Percentiles rank a stretch among this genome's conserved stretches.
phyloP scores from a whole-genome alignment of 78 protist genomes.

The Pelomyxa schiedti region DNA sequence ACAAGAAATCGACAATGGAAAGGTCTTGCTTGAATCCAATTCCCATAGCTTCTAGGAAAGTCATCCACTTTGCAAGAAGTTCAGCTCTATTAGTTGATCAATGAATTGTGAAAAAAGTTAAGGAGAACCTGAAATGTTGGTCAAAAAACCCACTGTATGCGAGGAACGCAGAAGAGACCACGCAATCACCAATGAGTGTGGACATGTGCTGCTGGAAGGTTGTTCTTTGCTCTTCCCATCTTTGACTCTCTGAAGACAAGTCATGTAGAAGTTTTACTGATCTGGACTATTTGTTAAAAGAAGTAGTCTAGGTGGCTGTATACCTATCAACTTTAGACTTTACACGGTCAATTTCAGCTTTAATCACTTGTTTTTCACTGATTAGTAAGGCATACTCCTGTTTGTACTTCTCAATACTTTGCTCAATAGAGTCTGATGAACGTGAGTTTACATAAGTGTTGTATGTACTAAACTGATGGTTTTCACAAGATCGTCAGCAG shows the following conservation, averaged over 20 bases:
- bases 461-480: constrained; percentile 32
- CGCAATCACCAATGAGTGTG: constrained; percentile 81
- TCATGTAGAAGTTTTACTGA: constrained; percentile 38
- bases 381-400: constrained; percentile 72
- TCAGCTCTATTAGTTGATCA: constrained; percentile 18
- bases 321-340: too few species aligned
- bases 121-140: constrained; percentile 46
- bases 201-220: constrained; percentile 49
- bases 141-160: constrained; percentile 86
- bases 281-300: too few species aligned
- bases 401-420: constrained; percentile 37
- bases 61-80: constrained; percentile 58
- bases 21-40: constrained; percentile 45
- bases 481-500: constrained; percentile 29
- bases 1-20: constrained; percentile 61
- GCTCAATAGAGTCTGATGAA: constrained; percentile 12
- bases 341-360: constrained; percentile 54
- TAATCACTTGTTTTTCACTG: constrained; percentile 52
- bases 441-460: too few species aligned
- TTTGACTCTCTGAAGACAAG: constrained; percentile 57
- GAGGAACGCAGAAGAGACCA: constrained; percentile 77
- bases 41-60: constrained; percentile 10
- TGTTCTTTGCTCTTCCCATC: constrained; percentile 73
- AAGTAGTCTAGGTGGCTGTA: too few species aligned
- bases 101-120: neutral